A percentile compares a stretch with the other conserved stretches of the same genome.
Evolutionary conservation across 2,329 filamentous ascomycete species (phyloP).

Genomic region (Eutypella sp.): DNA sequence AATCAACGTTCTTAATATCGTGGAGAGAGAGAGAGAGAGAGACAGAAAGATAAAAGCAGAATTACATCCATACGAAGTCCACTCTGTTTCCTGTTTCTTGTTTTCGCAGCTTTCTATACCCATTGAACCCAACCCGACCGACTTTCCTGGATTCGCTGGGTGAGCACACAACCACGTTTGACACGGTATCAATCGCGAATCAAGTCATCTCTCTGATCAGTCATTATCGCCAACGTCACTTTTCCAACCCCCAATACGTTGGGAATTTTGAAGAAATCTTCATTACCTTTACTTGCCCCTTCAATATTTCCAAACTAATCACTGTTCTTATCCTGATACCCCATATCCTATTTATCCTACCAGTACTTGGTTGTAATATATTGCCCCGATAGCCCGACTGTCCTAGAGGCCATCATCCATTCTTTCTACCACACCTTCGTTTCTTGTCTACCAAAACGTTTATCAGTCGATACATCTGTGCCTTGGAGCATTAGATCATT

Average conservation of each 20-base stretch:
- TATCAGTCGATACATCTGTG: constrained; percentile 2
- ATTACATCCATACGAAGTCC: constrained; percentile 9
- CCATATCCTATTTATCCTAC: constrained; percentile 13
- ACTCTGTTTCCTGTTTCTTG: constrained; percentile 29
- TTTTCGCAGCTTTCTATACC: constrained; percentile 23
- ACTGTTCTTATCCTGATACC: constrained; percentile 12
- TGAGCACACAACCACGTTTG: constrained; percentile 28
- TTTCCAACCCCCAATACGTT: neutral
- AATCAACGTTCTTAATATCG: constrained; percentile 13
- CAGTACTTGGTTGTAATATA: constrained; percentile 30
- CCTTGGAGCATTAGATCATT: constrained; percentile 10
- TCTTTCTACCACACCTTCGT: constrained; percentile 19
- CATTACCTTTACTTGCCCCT: constrained; percentile 9
- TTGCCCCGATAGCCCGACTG: constrained; percentile 20
- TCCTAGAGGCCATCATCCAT: constrained; percentile 25
- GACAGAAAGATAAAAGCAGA: no score
- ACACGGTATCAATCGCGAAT: constrained; percentile 18
- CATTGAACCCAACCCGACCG: constrained; percentile 18
- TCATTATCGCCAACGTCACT: constrained; percentile 13
- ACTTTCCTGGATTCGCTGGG: constrained; percentile 26
- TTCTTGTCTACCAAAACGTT: constrained; percentile 22
- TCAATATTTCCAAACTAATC: constrained; percentile 21
- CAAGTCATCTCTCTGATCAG: constrained; percentile 12
- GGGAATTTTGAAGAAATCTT: constrained; percentile 2
- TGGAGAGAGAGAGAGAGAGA: constrained; percentile 8